Conservation (phyloP, 371 early-diverging fungal species). For the Chytridium lagenaria region DNA sequence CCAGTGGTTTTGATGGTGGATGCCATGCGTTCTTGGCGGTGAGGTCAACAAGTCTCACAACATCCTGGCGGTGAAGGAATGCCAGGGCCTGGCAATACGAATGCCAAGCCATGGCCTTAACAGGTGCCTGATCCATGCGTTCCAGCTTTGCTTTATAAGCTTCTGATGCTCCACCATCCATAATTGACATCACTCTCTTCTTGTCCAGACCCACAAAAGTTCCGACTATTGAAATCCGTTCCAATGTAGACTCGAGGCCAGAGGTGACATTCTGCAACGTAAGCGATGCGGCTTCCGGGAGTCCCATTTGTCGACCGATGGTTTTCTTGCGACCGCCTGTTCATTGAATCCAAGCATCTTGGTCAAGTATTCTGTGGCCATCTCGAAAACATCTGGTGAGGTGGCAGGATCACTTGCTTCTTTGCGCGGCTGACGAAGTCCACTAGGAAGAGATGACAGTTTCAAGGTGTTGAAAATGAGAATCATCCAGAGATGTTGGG, state of each 20-base stretch:
- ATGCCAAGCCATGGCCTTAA: conserved; percentile 62
- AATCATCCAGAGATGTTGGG: not conserved
- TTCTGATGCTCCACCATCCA: conserved; percentile 4
- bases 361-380: not conserved
- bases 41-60: conserved; percentile 59
- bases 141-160: not conserved
- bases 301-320: not conserved
- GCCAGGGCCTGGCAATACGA: conserved; percentile 59
- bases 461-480: not conserved
- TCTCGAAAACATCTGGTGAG: not conserved
- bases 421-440: not conserved
- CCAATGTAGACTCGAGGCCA: not conserved
- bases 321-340: too few species aligned
- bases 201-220: not conserved
- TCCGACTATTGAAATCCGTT: not conserved
- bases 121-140: conserved; percentile 18
- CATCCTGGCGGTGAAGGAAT: conserved; percentile 55
- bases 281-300: not conserved
- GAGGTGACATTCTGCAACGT: not conserved
- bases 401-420: not conserved
- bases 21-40: conserved; percentile 6
- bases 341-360: not conserved
- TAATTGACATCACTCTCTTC: not conserved
- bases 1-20: not conserved
- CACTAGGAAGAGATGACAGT: not conserved